Percentiles rank a stretch among this genome's conserved stretches.
Conservation (phyloP, 1,139 yeast genomes). For the Pichia norvegensis region DNA sequence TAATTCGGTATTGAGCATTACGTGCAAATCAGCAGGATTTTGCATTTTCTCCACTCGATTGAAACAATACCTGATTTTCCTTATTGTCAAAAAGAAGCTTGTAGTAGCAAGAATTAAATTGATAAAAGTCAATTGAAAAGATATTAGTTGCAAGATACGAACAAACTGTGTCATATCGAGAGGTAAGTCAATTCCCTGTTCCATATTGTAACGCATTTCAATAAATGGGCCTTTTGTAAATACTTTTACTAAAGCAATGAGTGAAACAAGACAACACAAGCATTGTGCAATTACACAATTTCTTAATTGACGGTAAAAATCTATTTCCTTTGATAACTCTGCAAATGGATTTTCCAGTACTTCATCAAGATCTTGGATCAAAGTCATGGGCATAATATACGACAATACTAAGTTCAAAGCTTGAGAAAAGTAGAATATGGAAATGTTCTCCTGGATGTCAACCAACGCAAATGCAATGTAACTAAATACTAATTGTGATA, state of each 20-base stretch:
- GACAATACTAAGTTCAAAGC: slow-evolving; percentile 20
- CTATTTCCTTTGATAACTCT: slow-evolving; percentile 19
- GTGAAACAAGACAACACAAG: slow-evolving; percentile 17
- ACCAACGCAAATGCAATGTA: slow-evolving; percentile 40
- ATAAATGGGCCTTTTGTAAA: slow-evolving; percentile 12
- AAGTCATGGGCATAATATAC: slow-evolving; percentile 22
- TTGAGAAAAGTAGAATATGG: slow-evolving; percentile 24
- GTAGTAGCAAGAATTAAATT: slow-evolving; percentile 18
- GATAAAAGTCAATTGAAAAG: slow-evolving; percentile 13
- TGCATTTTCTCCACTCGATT: slow-evolving; percentile 20
- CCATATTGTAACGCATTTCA: slow-evolving; percentile 1
- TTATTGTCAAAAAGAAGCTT: slow-evolving; percentile 20
- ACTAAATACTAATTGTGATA: slow-evolving; percentile 34
- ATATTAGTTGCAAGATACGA: slow-evolving; percentile 13
- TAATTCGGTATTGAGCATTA: slow-evolving; percentile 1
- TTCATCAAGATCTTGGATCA: slow-evolving; percentile 19
- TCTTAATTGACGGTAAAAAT: slow-evolving; percentile 18
- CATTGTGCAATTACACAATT: slow-evolving; percentile 16
- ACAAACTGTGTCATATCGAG: slow-evolving; percentile 20
- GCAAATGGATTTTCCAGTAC: slow-evolving; percentile 21
- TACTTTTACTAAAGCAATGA: slow-evolving; percentile 17
- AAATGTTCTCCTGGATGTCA: slow-evolving; percentile 36
- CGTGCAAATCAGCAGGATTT: slow-evolving; percentile 8
- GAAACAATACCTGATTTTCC: slow-evolving; percentile 19
- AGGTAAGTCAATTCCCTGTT: background rate